Evolutionary conservation across 305 asterid species (phyloP).

Genomic region (Fraxinus floribunda): DNA sequence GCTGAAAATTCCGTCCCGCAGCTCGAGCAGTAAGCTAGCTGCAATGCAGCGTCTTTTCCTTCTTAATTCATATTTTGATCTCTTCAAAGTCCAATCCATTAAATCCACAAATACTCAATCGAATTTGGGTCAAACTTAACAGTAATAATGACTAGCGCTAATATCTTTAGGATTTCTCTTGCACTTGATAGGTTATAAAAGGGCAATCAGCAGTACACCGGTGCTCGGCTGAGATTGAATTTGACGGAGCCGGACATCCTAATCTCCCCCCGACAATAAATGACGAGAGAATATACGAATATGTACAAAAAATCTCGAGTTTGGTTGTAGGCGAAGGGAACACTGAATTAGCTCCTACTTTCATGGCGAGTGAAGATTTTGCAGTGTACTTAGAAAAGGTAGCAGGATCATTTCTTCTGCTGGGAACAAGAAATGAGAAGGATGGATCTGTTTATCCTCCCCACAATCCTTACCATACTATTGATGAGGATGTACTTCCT

Average conservation of each 20-base stretch:
- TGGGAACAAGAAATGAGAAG: slow-evolving; percentile 41
- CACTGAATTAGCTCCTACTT: slow-evolving; percentile 27
- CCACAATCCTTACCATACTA: slow-evolving; percentile 43
- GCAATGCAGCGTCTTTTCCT: too few relatives aligned
- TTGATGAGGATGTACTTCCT: slow-evolving; percentile 54
- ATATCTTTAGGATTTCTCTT: background rate
- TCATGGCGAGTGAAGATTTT: slow-evolving; percentile 62
- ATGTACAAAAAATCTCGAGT: slow-evolving; percentile 25
- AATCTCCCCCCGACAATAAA: slow-evolving; percentile 49
- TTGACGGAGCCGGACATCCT: slow-evolving; percentile 39
- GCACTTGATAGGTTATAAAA: slow-evolving; percentile 31
- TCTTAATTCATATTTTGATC: too few relatives aligned
- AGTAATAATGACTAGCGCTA: background rate
- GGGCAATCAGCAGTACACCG: slow-evolving; percentile 43
- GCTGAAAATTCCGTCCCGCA: too few relatives aligned
- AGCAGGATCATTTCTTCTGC: slow-evolving; percentile 35
- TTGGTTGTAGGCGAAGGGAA: slow-evolving; percentile 43
- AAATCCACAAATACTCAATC: too few relatives aligned
- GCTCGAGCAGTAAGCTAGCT: too few relatives aligned
- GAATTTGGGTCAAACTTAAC: too few relatives aligned
- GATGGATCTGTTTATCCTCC: slow-evolving; percentile 41
- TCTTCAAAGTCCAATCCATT: too few relatives aligned
- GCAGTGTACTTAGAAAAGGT: slow-evolving; percentile 40
- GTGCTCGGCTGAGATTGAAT: slow-evolving; percentile 38
- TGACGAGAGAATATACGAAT: slow-evolving; percentile 30